Conservation (phyloP, 306 rosid species). For the Lathyrus tuberosus region DNA sequence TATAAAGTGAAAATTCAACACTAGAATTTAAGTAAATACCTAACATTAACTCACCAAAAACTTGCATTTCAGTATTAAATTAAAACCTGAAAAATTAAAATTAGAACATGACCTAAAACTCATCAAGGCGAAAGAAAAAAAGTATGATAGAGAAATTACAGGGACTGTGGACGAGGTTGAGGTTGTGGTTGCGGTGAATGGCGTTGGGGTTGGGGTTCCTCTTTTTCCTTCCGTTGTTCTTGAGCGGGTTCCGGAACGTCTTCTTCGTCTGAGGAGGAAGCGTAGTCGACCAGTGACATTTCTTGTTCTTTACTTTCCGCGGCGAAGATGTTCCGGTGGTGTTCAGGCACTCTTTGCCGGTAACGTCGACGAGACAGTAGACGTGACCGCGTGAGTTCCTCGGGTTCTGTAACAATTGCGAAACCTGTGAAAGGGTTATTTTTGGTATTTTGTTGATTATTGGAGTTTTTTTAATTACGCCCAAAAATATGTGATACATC, state of each 20-base stretch:
- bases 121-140: background rate
- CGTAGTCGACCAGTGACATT: slow-evolving; percentile 94
- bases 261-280: slow-evolving; percentile 88
- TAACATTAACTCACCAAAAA: background rate
- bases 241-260: slow-evolving; percentile 55
- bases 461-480: too few relatives aligned
- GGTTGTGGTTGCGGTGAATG: slow-evolving; percentile 35
- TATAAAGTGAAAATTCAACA: slow-evolving; percentile 1
- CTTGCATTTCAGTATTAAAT: background rate
- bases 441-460: too few relatives aligned
- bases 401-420: background rate
- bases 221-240: slow-evolving; percentile 37
- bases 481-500: too few relatives aligned
- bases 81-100: slow-evolving; percentile 13
- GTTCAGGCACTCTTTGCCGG: slow-evolving; percentile 4
- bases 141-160: slow-evolving; percentile 40
- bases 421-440: background rate
- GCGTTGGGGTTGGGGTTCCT: slow-evolving; percentile 41
- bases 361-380: slow-evolving; percentile 4
- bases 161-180: slow-evolving; percentile 37
- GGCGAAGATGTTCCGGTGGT: slow-evolving; percentile 3
- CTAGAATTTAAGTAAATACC: background rate
- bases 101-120: background rate
- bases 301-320: slow-evolving; percentile 27
- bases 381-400: background rate